Conservation (phyloP, 176 grass and related monocot species). For the Avena sativa region DNA sequence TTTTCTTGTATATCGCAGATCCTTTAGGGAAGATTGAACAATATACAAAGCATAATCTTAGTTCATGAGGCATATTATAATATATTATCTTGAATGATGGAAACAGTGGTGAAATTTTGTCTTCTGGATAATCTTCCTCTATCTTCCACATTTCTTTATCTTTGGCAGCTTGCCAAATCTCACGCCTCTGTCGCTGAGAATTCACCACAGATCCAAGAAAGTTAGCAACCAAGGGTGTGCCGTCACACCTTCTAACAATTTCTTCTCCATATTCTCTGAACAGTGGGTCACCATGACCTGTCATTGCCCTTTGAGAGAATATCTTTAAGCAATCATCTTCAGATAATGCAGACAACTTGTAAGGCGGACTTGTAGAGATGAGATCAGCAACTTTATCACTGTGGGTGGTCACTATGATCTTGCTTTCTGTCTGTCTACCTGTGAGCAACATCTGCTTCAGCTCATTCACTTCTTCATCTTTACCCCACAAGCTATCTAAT, state of each 20-base stretch:
- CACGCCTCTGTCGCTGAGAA: conserved; percentile 42
- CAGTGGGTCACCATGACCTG: conserved; percentile 20
- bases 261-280: conserved; percentile 52
- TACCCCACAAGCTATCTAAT: conserved; percentile 46
- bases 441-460: conserved; percentile 45
- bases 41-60: conserved; percentile 63
- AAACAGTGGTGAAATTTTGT: conserved; percentile 45
- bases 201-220: conserved; percentile 55
- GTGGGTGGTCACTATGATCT: conserved; percentile 60
- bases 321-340: conserved; percentile 48
- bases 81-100: conserved; percentile 51
- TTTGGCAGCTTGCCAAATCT: conserved; percentile 39
- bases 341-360: conserved; percentile 44
- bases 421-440: conserved; percentile 40
- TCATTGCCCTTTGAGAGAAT: conserved; percentile 50
- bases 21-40: conserved; percentile 64
- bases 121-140: conserved; percentile 43
- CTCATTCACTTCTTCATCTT: conserved; percentile 53
- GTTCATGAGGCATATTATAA: conserved; percentile 49
- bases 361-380: conserved; percentile 39
- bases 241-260: conserved; percentile 52
- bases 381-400: conserved; percentile 49
- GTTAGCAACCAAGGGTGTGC: conserved; percentile 48
- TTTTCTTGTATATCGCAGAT: conserved; percentile 40
- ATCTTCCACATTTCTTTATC: conserved; percentile 52